Conservation (phyloP, 352 stramenopile species). For the Phytophthora gonapodyides region DNA sequence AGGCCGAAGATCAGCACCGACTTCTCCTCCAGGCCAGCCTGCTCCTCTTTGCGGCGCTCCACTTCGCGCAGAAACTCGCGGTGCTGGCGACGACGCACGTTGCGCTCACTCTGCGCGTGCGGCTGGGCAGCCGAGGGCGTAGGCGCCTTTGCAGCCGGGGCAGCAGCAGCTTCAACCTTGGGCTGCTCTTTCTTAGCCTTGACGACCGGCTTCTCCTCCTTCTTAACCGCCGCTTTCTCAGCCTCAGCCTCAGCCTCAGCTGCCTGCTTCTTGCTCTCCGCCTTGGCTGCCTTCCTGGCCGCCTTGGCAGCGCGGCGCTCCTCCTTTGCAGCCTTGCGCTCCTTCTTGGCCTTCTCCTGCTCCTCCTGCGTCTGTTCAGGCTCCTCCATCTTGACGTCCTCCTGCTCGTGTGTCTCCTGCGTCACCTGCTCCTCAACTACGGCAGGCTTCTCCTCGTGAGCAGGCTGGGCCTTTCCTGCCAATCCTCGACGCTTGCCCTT, state of each 20-base stretch:
- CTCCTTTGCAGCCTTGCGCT: conserved; percentile 15
- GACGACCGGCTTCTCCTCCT: conserved; percentile 23
- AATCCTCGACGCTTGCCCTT: conserved; percentile 53
- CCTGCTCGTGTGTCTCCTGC: conserved; percentile 19
- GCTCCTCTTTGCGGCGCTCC: conserved; percentile 61
- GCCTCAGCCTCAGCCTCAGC: conserved; percentile 6
- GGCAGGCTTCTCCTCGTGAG: conserved; percentile 7
- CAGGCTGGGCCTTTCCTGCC: conserved; percentile 22
- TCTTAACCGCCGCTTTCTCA: conserved; percentile 4
- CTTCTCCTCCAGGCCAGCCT: conserved; percentile 60
- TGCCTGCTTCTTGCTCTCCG: conserved; percentile 31
- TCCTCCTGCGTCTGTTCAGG: conserved; percentile 17
- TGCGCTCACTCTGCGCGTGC: conserved; percentile 78
- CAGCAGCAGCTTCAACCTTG: conserved; percentile 30
- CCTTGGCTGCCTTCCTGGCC: conserved; percentile 32
- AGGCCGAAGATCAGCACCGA: conserved; percentile 79
- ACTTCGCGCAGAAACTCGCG: conserved; percentile 79
- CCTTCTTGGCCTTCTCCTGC: conserved; percentile 21
- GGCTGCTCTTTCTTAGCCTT: conserved; percentile 21
- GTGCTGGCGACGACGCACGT: conserved; percentile 74
- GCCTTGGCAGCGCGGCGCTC: conserved; percentile 11
- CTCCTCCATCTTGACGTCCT: conserved; percentile 28
- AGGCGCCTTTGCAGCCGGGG: neutral
- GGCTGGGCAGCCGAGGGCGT: neutral
- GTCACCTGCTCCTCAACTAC: conserved; percentile 11